Conservation (phyloP, 805 yeast genomes). For the Saccharomycopsis guyanensis region DNA sequence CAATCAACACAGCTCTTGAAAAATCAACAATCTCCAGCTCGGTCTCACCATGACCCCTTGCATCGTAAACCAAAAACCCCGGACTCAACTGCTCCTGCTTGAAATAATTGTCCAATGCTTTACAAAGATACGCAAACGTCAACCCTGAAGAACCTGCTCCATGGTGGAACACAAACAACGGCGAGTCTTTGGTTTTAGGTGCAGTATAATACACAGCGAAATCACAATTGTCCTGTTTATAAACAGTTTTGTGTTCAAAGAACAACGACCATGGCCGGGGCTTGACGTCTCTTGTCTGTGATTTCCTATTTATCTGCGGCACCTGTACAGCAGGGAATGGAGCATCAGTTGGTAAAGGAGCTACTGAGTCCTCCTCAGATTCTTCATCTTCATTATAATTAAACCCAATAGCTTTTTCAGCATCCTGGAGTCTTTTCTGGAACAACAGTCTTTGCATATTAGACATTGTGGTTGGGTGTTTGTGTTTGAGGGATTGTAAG, state of each 20-base stretch:
- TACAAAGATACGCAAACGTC: conserved; percentile 57
- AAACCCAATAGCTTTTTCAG: conserved; percentile 15
- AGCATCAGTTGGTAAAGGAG: conserved; percentile 13
- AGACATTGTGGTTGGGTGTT: conserved; percentile 36
- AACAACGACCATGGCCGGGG: conserved; percentile 28
- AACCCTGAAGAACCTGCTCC: conserved; percentile 92
- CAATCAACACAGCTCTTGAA: conserved; percentile 42
- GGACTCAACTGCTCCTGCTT: conserved; percentile 31
- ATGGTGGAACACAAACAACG: conserved; percentile 74
- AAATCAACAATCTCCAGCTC: conserved; percentile 30
- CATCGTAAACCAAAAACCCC: conserved; percentile 69
- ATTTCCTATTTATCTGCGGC: too few relatives aligned
- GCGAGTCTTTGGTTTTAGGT: conserved; percentile 38
- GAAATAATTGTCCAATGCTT: conserved; percentile 27
- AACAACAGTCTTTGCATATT: conserved; percentile 17
- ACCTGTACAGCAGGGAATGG: conserved; percentile 12
- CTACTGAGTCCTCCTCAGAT: conserved; percentile 6
- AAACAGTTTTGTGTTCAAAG: conserved; percentile 28
- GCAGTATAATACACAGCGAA: conserved; percentile 53
- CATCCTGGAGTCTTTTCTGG: conserved; percentile 17
- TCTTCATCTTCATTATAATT: conserved; percentile 10
- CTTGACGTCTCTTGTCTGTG: background rate
- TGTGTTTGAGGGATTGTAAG: too few relatives aligned
- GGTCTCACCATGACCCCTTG: conserved; percentile 77
- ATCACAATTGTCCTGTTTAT: conserved; percentile 17